Evolutionary conservation across 2,329 filamentous ascomycete species (phyloP).

Genomic region (Pochonia chlamydosporia): DNA sequence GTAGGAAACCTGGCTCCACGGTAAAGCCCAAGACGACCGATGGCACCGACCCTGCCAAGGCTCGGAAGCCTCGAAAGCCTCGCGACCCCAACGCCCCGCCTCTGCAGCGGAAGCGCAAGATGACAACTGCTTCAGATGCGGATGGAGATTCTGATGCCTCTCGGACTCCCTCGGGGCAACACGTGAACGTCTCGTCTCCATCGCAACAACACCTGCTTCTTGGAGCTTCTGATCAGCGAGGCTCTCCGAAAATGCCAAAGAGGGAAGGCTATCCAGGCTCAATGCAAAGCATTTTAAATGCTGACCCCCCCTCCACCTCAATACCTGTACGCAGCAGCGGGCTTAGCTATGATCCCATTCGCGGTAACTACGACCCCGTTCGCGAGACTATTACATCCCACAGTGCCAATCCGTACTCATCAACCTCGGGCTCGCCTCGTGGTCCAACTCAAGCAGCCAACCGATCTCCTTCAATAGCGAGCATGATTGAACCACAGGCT

Average conservation of each 20-base stretch:
- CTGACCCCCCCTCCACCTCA: conserved; percentile 37
- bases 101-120: conserved; percentile 50
- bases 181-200: conserved; percentile 13
- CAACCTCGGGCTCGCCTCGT: conserved; percentile 46
- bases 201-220: conserved; percentile 19
- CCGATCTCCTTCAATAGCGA: conserved; percentile 80
- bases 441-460: conserved; percentile 25
- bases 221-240: conserved; percentile 18
- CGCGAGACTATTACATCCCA: conserved; percentile 54
- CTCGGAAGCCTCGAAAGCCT: conserved; percentile 49
- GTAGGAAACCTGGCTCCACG: conserved; percentile 56
- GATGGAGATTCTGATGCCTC: conserved; percentile 27
- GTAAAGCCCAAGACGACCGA: conserved; percentile 37
- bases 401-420: conserved; percentile 40
- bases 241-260: conserved; percentile 42
- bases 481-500: conserved; percentile 63
- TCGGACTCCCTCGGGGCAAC: conserved; percentile 17
- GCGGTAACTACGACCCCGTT: conserved; percentile 65
- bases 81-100: conserved; percentile 54
- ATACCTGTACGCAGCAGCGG: conserved; percentile 59
- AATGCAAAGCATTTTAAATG: conserved; percentile 53
- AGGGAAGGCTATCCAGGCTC: conserved; percentile 45
- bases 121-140: conserved; percentile 31
- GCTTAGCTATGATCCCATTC: conserved; percentile 85
- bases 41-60: conserved; percentile 38